Evolutionary conservation across 2,329 filamentous ascomycete species (phyloP), one percentile per base, ranked within the genome.

Genomic region (Botrytis elliptica): DNA sequence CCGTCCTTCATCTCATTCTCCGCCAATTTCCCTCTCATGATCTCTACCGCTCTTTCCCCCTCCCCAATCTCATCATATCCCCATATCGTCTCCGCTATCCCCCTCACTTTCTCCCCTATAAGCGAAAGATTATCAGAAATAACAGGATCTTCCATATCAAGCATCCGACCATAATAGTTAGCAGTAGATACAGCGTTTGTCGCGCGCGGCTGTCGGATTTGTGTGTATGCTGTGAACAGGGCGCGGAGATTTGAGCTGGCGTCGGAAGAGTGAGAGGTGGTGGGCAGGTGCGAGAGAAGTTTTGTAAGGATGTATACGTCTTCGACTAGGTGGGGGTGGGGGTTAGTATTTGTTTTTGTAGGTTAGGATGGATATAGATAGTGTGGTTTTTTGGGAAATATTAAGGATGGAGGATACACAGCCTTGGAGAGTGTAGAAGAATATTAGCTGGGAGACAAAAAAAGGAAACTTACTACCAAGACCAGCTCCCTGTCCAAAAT

Each of bases 21-120:
- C 8, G 12, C 7, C 7, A 66, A 25, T 2, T 36, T 4, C 2
- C 36, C 46, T 4, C 14, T 55, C 65, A 68, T 68, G 7, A 67
- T 55, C 36, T 36, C 1, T 6, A 68, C 16, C 0, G 0, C 46
- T 1, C 64, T 29, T 36, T 52, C 22, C 14, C 46, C 46, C 25
- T 68, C 65, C 33, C 22, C 36, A 29, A 68, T n/a, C 33, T 67
- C 64, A 67, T 67, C 46, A 52, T 67, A 67, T 25, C 65, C 65
- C 36, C 65, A 55, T 0, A 68, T 55, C 36, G 2, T 14, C 14
- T 55, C 36, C 2, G 33, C 65, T 3, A 68, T 68, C 2, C 36
- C 25, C 25, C 46, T 14, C 1, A 67, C 44, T 16, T 52, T n/a
- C 29, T 52, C 44, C 16, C 4, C 44, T 14, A 67, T 38, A 25